Base-by-base conservation (phyloP, 2,329 filamentous ascomycete species). In the Chalaropsis thielavioides region DNA sequence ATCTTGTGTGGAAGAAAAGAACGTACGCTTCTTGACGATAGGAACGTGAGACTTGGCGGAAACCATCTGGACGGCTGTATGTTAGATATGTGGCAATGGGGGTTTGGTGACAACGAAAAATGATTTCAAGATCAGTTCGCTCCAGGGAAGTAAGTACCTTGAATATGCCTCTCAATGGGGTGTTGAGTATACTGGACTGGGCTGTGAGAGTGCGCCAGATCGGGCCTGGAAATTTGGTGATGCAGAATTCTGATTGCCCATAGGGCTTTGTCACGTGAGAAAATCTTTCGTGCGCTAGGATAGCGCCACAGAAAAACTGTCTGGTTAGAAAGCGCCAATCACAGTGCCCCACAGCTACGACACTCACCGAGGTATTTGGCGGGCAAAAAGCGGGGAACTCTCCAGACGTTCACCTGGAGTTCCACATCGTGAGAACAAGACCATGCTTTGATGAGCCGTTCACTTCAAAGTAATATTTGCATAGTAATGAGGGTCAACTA, bases 11-110 rank as follows among this genome's bases (percentile, higher is more conserved):
- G 54, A 58, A 58, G 54, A 35, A 58, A 58, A 46, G 6, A 70
- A 72, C 90, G 77, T 92, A 95, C 91, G 91, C 91, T 99, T 99
- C 90, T 99, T 99, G 77, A 99, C 90, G 85, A 99, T 99, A 76
- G 92, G 88, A 78, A 97, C 86, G 82, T 97, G 94, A 85, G 95
- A 95, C 89, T 95, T 95, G 81, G 92, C 89, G 88, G 92, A 85
- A 85, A 92, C 91, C 94, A 97, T 97, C 92, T 92, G 72, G 65
- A 71, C 58, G 31, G 27, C 43, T 58, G 63, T 49, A 15, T 67
- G 65, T 67, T 67, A 67, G 56, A 62, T 8, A 61, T 46, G n/a
- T 54, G 35, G 58, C 35, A 61, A 65, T 49, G 54, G 19, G 19
- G 24, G 44, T 58, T 35, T 38, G 19, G 22, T 41, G 7, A 54